phyloP scores from a whole-genome alignment of 176 grass and related monocot species.

The Oryza brachyantha region DNA sequence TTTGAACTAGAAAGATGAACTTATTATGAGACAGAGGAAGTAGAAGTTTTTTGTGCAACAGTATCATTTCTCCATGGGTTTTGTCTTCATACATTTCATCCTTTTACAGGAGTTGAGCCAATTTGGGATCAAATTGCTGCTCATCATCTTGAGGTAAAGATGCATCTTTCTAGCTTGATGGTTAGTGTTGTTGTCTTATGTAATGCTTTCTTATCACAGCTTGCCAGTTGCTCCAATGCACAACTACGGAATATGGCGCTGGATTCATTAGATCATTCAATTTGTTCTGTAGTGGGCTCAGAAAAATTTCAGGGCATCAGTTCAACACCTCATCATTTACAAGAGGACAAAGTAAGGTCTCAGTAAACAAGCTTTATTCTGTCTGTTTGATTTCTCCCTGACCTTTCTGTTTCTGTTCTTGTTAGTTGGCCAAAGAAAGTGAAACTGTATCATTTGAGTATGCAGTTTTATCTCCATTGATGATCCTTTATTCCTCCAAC shows the following conservation, averaged over 20 bases:
- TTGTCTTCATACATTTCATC: slow-evolving; percentile 30
- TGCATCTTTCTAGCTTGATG: slow-evolving; percentile 30
- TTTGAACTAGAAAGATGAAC: too few relatives aligned
- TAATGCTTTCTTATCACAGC: slow-evolving; percentile 57
- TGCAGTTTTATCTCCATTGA: slow-evolving; percentile 81
- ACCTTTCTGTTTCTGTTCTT: slow-evolving; percentile 36
- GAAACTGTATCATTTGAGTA: slow-evolving; percentile 88
- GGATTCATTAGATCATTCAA: slow-evolving; percentile 92
- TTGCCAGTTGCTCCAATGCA: slow-evolving; percentile 71
- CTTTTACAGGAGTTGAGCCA: slow-evolving; percentile 70
- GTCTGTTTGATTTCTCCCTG: slow-evolving; percentile 24
- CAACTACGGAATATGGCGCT: slow-evolving; percentile 87
- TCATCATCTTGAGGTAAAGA: slow-evolving; percentile 87
- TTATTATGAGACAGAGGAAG: too few relatives aligned
- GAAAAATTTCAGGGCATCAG: slow-evolving; percentile 70
- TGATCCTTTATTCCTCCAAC: slow-evolving; percentile 77
- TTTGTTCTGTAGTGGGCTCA: slow-evolving; percentile 92
- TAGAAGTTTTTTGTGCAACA: neutral
- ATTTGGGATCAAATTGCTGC: slow-evolving; percentile 94
- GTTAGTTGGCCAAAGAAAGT: slow-evolving; percentile 62
- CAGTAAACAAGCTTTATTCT: slow-evolving; percentile 10
- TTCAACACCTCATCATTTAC: slow-evolving; percentile 47
- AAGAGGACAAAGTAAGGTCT: slow-evolving; percentile 39
- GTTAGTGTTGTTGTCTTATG: slow-evolving; percentile 24
- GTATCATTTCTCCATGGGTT: neutral